These are phyloP conservation scores for Coniochaeta pulveracea DNA, from an alignment of 2,329 filamentous ascomycete species.

Conservation along the genomic window DNA sequence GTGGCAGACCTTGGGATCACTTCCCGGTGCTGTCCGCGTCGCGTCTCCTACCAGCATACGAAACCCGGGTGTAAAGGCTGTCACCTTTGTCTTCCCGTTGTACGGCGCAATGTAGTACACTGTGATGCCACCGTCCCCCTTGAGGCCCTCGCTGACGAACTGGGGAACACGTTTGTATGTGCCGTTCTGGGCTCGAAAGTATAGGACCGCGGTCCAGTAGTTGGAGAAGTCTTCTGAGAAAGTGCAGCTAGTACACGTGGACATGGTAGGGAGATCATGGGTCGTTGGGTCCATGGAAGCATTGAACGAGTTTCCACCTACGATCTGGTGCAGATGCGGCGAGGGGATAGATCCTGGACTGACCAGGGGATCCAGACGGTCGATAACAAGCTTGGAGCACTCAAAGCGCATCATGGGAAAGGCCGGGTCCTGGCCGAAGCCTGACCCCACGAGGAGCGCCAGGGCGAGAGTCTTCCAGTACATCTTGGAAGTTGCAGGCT, in stretches of 20 bases:
- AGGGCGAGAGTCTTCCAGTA: conserved; percentile 12
- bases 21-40: conserved; percentile 6
- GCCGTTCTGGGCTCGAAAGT: conserved; percentile 4
- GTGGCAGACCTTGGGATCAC: conserved; percentile 12
- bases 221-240: conserved; percentile 5
- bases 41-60: conserved; percentile 22
- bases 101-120: conserved; percentile 27
- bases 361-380: conserved; percentile 7
- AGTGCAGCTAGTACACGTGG: conserved; percentile 4
- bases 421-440: conserved; percentile 10
- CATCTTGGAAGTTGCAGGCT: conserved; percentile 5
- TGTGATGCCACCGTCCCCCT: conserved; percentile 20
- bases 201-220: conserved; percentile 4
- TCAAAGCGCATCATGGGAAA: conserved; percentile 6
- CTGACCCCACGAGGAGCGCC: conserved; percentile 8
- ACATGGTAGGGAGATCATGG: conserved; percentile 1
- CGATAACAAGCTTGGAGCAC: conserved; percentile 6
- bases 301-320: conserved; percentile 6
- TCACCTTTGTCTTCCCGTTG: conserved; percentile 22
- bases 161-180: conserved; percentile 15
- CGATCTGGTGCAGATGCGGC: conserved; percentile 5
- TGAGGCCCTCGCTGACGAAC: conserved; percentile 16
- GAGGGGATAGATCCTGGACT: conserved; percentile 3
- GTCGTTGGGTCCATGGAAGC: conserved; percentile 2
- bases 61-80: conserved; percentile 26